phyloP scores from a whole-genome alignment of 768 basidiomycete genomes.

The Phaeotremella skinneri region DNA sequence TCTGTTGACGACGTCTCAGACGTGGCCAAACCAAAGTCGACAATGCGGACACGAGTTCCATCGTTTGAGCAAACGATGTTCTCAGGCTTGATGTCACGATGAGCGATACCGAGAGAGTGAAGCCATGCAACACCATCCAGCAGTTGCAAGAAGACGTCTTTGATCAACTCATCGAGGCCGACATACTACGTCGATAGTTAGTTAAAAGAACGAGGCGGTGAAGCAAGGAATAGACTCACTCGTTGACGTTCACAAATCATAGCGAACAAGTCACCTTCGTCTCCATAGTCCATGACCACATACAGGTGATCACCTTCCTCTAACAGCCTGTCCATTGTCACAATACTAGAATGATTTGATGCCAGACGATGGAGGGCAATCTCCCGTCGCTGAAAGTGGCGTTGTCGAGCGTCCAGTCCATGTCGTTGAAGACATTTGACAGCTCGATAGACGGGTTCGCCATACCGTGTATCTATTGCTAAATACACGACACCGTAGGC shows the following conservation, averaged over 20 bases:
- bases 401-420: slow-evolving; percentile 60
- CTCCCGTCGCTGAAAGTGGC: slow-evolving; percentile 69
- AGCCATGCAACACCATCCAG: slow-evolving; percentile 70
- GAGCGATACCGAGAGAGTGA: slow-evolving; percentile 44
- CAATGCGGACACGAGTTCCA: slow-evolving; percentile 39
- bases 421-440: slow-evolving; percentile 77
- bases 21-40: slow-evolving; percentile 52
- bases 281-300: slow-evolving; percentile 50
- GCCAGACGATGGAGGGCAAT: slow-evolving; percentile 56
- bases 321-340: slow-evolving; percentile 43
- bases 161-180: slow-evolving; percentile 67
- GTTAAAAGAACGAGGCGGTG: neutral
- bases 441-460: slow-evolving; percentile 60
- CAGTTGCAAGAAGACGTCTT: slow-evolving; percentile 84
- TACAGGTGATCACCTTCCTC: slow-evolving; percentile 44
- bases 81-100: slow-evolving; percentile 50
- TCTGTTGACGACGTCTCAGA: slow-evolving; percentile 43
- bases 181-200: slow-evolving; percentile 54
- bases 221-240: slow-evolving; percentile 25
- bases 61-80: slow-evolving; percentile 56
- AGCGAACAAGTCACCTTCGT: slow-evolving; percentile 48
- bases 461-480: slow-evolving; percentile 60
- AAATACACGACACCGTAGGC: slow-evolving; percentile 96
- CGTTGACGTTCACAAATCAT: slow-evolving; percentile 49
- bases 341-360: slow-evolving; percentile 43